Evolutionary conservation across 2,329 filamentous ascomycete species (phyloP), one percentile per base, ranked within the genome.

Genomic region (Penicillium sp.): DNA sequence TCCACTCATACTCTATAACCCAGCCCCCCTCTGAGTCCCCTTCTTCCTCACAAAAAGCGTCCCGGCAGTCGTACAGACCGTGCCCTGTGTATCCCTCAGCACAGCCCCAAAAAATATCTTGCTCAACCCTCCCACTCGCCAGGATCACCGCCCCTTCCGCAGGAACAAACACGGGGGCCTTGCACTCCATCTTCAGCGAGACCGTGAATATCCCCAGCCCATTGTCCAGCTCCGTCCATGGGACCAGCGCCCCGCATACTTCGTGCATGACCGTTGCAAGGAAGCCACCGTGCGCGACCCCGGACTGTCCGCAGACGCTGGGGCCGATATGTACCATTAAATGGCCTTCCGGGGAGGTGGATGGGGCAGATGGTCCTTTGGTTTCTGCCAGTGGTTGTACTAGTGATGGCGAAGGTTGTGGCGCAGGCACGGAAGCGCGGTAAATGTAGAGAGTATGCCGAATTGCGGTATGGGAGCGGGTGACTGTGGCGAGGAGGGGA

Each of bases 211-310:
- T 60, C 7, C 61, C 61, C 8, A 41, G 11, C 13, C 61, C 56
- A 1, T 29, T 41, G 56, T 63, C 52, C n/a, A 63, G 23, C 46
- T 19, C 46, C 15, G 46, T 35, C 19, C n/a, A 23, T 7, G 15
- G 2, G 30, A 63, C 48, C 38, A 57, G 19, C 13, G 13, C 53
- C 52, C 61, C 61, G 1, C 46, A 56, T 8, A 46, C 57, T 41
- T 63, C 56, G 30, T 63, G 56, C 61, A 63, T 46, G 1, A 59
- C 61, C 2, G 57, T 57, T 5, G 61, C 61, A 9, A 63, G 61
- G 35, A 63, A 63, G 21, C 61, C 61, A 41, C 61, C 56, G 48
- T 63, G 61, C 23, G 57, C 61, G 51, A 63, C 60, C 5, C 38
- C 52, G 1, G 35, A 7, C 17, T 60, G 56, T 5, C 61, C 61